Base-by-base conservation (phyloP, 208 protist species). In the Leptomonas pyrrhocoris region DNA sequence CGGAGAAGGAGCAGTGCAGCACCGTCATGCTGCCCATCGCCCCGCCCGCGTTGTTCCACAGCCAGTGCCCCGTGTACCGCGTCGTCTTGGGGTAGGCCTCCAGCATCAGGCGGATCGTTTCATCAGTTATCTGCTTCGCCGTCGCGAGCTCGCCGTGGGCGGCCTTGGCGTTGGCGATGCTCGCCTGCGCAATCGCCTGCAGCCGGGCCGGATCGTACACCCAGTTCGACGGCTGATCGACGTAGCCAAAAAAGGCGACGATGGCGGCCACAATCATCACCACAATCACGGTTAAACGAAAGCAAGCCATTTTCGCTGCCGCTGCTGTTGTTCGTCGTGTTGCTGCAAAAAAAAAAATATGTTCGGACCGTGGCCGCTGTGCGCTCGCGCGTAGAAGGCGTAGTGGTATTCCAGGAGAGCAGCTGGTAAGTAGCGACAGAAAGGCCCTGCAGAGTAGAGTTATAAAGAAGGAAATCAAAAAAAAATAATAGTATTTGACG, bases 1-100 rank as follows among this genome's bases (percentile, higher is more conserved):
- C 90, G 16, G 90, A 93, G 68, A 97, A 85, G 64, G 94, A 98
- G 77, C 80, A 87, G 74, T 95, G 90, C 54, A 95, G 85, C 28
- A 97, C 86, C 50, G 84, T 93, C 91, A 97, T 96, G 28, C 83
- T 77, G 56, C 94, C 92, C 94, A 98, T 98, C 12, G 92, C 92
- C 16, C 94, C 93, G 19, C 93, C 94, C 2, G 94, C 90, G 67
- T 94, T 96, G 86, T 96, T 96, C 81, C 86, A 95, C 21, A 98
- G 43, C 88, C 91, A 97, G n/a, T 55, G 27, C 8, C 83, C 83
- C 0, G 83, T 87, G 69, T 83, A 83, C 42, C 60, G 45, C 19
- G 90, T 90, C 42, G 85, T 79, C 48, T 73, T 12, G 12, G 94
- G 94, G 78, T 97, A 97, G 15, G 50, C 68, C 65, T 85, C 65